Evolutionary conservation across 2,329 filamentous ascomycete species (phyloP), one percentile per base, ranked within the genome.

Genomic region (Beauveria brongniartii): DNA sequence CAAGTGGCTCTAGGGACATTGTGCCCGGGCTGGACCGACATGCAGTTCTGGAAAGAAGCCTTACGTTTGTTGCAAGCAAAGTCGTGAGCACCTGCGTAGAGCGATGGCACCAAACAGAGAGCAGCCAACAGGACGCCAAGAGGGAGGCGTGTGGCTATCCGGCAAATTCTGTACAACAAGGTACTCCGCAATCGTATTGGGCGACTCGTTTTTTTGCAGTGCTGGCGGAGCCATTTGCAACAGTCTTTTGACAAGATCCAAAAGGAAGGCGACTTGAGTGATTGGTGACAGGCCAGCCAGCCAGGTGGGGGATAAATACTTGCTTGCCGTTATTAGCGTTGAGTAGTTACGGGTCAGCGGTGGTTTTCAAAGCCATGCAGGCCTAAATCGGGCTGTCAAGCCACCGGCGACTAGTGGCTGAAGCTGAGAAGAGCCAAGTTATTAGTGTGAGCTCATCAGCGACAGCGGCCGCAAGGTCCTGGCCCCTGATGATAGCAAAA

Each of bases 301-400:
- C 34, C 47, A n/a, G 14, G 55, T 37, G 20, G 47, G 47, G 47
- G 37, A n/a, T 22, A 2, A 12, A 16, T 16, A 12, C n/a, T 56
- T 56, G 30, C 41, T 30, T 8, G 26, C 41, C 26, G 22, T 44
- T 53, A 26, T 48, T 58, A 51, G 55, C 55, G 55, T 58, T 30
- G 18, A 26, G 46, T 30, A 37, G 5, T 37, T 37, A 58, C 26
- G 55, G 46, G 24, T 37, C 55, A 50, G 55, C 9, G 22, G 34
- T 58, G 22, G 55, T 40, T 37, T 48, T 47, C 34, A 34, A 34
- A 50, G 44, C 43, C 28, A 44, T 40, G 55, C 46, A 44, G 48
- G 47, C 47, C 56, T 26, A 59, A 52, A 59, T 59, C 56, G 56
- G 56, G 48, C 56, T 59, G 47, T 46, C 37, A 59, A 59, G 48